Percentiles rank a stretch among this genome's conserved stretches.
These are phyloP conservation scores for Aurantiochytrium sp. DNA, from an alignment of 108 stramenopile genomes.

Conservation along the genomic window DNA sequence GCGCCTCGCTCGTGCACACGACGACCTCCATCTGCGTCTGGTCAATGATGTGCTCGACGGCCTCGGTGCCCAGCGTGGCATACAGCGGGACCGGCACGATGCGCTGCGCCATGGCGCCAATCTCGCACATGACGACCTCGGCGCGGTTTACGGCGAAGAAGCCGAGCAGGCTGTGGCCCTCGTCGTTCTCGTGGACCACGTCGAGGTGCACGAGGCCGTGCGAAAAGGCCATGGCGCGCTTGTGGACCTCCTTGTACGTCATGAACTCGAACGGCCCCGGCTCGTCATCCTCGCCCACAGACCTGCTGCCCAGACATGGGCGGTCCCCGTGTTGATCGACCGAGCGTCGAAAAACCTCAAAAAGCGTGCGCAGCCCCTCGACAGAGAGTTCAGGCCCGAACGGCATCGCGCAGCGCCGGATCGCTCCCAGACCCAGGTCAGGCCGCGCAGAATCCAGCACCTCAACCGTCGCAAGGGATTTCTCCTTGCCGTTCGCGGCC, in stretches of 20 bases:
- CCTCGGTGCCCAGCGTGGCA: conserved; percentile 50
- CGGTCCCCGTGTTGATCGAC: background rate
- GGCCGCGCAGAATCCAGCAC: background rate
- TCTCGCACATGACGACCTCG: background rate
- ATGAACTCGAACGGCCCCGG: background rate
- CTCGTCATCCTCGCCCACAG: background rate
- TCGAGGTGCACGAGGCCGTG: conserved; percentile 21
- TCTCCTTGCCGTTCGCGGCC: background rate
- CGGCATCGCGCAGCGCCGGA: background rate
- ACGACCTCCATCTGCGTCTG: conserved; percentile 38
- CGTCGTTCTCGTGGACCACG: background rate
- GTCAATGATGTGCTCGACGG: conserved; percentile 40
- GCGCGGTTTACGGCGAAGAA: background rate
- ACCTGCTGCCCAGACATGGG: background rate
- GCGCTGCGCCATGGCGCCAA: conserved; percentile 28
- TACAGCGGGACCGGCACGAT: conserved; percentile 46
- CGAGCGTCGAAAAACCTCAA: background rate
- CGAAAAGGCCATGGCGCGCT: background rate
- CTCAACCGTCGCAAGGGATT: background rate
- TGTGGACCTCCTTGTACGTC: background rate
- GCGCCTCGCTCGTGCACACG: background rate
- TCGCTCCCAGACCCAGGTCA: background rate
- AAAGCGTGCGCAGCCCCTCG: background rate
- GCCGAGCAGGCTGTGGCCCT: background rate
- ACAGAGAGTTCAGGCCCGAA: conserved; percentile 13